These are phyloP conservation scores for Prunus mira DNA, from an alignment of 306 rosid genomes.

Conservation along the genomic window DNA sequence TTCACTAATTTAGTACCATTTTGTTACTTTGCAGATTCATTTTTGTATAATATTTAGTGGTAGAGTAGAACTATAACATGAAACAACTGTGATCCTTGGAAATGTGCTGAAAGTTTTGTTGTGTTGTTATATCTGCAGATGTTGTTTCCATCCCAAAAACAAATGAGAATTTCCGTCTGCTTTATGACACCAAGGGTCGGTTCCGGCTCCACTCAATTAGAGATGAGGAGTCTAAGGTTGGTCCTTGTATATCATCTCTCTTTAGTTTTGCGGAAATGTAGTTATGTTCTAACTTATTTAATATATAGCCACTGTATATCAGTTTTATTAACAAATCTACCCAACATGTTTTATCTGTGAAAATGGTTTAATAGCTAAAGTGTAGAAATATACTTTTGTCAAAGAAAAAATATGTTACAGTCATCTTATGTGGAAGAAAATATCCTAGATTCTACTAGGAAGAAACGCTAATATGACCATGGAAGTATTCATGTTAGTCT, in stretches of 20 bases:
- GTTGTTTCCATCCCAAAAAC: constrained; percentile 88
- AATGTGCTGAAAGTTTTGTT: background rate
- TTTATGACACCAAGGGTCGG: constrained; percentile 85
- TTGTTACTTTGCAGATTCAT: background rate
- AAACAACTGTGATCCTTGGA: background rate
- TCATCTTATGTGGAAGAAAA: background rate
- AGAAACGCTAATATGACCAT: background rate
- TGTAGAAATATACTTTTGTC: background rate
- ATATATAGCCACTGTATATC: background rate
- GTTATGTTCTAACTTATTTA: background rate
- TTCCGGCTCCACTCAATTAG: constrained; percentile 78
- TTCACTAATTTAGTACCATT: background rate
- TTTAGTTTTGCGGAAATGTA: background rate
- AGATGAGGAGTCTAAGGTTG: constrained; percentile 86
- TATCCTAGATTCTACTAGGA: background rate
- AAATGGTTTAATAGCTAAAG: background rate
- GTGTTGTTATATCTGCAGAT: constrained; percentile 33
- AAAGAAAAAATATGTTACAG: background rate
- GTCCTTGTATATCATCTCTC: background rate
- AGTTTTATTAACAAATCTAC: background rate
- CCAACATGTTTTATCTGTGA: background rate
- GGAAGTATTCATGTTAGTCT: background rate
- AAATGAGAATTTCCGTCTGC: constrained; percentile 81
- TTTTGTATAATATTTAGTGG: background rate
- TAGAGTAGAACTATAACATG: background rate